Evolutionary conservation across 306 rosid genomes (phyloP).

Genomic region (Cicer bijugum): DNA sequence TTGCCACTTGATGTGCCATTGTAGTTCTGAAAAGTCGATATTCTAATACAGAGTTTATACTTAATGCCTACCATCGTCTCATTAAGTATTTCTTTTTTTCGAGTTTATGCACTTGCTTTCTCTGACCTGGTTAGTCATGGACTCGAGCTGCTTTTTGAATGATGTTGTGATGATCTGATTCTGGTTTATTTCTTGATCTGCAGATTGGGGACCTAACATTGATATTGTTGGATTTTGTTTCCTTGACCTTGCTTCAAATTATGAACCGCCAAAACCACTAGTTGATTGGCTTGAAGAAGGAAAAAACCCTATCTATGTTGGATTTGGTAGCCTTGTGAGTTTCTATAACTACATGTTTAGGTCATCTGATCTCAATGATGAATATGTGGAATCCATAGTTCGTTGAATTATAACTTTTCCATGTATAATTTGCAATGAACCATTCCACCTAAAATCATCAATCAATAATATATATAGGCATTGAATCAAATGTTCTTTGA

Average conservation of each 20-base stretch:
- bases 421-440: not conserved
- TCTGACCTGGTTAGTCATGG: conserved; percentile 33
- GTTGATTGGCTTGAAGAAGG: conserved; percentile 85
- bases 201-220: conserved; percentile 94
- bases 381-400: conserved; percentile 33
- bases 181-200: conserved; percentile 47
- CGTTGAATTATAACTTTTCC: conserved; percentile 23
- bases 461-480: not conserved
- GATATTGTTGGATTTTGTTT: conserved; percentile 98
- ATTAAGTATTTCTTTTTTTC: conserved; percentile 25
- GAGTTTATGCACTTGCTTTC: not conserved
- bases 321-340: conserved; percentile 99
- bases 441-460: not conserved
- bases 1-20: conserved; percentile 15
- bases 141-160: conserved; percentile 19
- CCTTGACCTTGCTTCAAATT: conserved; percentile 92
- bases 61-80: conserved; percentile 24
- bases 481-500: conserved; percentile 27
- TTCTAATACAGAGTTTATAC: conserved; percentile 1
- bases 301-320: conserved; percentile 74
- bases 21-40: not conserved
- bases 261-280: conserved; percentile 74
- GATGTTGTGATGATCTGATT: conserved; percentile 29
- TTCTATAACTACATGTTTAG: conserved; percentile 39
- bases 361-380: conserved; percentile 35